phyloP scores from a whole-genome alignment of 2,329 filamentous ascomycete species.

The Plenodomus biglobosus region DNA sequence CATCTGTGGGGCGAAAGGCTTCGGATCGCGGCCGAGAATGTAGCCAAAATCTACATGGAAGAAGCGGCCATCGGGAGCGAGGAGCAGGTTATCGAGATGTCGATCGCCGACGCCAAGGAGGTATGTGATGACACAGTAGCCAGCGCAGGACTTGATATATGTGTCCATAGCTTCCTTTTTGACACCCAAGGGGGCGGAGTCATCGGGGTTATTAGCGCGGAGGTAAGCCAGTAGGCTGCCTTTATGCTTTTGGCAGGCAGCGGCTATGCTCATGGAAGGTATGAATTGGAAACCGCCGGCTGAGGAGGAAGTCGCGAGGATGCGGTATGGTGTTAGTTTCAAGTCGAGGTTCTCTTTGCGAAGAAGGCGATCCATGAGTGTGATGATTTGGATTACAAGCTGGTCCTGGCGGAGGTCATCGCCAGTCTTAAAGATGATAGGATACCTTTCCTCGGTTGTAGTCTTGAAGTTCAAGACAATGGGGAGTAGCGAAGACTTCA shows the following conservation, averaged over 20 bases:
- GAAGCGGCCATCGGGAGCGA: constrained; percentile 88
- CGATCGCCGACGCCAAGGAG: constrained; percentile 94
- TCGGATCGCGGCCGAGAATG: constrained; percentile 94
- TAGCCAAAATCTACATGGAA: constrained; percentile 99
- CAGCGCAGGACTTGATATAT: constrained; percentile 92
- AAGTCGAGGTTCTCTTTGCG: constrained; percentile 96
- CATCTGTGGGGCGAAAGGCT: constrained; percentile 95
- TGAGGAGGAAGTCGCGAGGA: constrained; percentile 85
- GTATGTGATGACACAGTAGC: constrained; percentile 98
- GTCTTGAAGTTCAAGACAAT: constrained; percentile 92
- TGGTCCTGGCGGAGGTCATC: constrained; percentile 97
- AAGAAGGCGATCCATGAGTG: constrained; percentile 92
- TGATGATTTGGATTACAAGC: constrained; percentile 95
- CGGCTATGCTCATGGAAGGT: constrained; percentile 79
- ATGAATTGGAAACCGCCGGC: constrained; percentile 95
- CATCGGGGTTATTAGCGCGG: constrained; percentile 85
- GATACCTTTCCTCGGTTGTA: constrained; percentile 72
- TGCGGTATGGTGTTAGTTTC: constrained; percentile 93
- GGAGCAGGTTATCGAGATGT: constrained; percentile 90
- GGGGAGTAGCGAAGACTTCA: constrained; percentile 92
- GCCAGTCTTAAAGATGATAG: constrained; percentile 95
- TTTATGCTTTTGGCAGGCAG: constrained; percentile 80
- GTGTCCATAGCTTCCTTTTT: constrained; percentile 92
- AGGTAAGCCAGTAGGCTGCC: constrained; percentile 79
- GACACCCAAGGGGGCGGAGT: constrained; percentile 76